Base-by-base conservation (phyloP, 805 yeast species). In the Myxozyma lipomycoides region DNA sequence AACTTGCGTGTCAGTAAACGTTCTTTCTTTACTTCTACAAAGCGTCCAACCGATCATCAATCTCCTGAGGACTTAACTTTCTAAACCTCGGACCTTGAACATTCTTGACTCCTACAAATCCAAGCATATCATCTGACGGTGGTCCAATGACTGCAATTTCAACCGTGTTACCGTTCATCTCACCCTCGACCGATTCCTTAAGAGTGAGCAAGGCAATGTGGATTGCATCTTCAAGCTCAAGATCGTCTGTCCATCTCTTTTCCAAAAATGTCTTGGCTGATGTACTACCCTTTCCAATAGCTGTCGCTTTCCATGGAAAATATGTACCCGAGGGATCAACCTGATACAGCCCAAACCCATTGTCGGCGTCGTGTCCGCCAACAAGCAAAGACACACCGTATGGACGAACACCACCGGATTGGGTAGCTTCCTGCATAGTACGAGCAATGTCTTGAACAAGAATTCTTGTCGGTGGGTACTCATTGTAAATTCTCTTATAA, bases 221-320 rank as follows among this genome's bases (percentile, higher is more conserved):
- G 59, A 93, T 87, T 45, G 98, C 99, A 68, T 93, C 99, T 72
- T 93, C 99, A 57, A 93, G 76, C 72, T 93, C 98, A 66, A 93
- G 75, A 69, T 93, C 96, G 59, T 89, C 95, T 67, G 90, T 91
- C 97, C 98, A 93, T 72, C 99, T 83, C 73, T 93, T 93, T 69
- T 93, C 99, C 65, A 93, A 73, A 63, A 93, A 93, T 1, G 98
- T 91, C 74, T 95, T 93, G 32, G 98, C 98, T n/a, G 95, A 87
- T 40, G 82, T 81, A 2, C 96, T 83, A 23, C 96, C 95, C 67
- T 89, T 90, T 58, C 99, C 99, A 62, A 93, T 93, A 22, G 98
- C 98, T 2, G 98, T 91, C 35, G 98, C 98, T 71, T 91, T 93
- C 99, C 99, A 93, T 7, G 99, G 98, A 77, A 87, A 93, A 69